These are phyloP conservation scores for Pistacia vera DNA, from an alignment of 345 rosid species.

Conservation along the genomic window DNA sequence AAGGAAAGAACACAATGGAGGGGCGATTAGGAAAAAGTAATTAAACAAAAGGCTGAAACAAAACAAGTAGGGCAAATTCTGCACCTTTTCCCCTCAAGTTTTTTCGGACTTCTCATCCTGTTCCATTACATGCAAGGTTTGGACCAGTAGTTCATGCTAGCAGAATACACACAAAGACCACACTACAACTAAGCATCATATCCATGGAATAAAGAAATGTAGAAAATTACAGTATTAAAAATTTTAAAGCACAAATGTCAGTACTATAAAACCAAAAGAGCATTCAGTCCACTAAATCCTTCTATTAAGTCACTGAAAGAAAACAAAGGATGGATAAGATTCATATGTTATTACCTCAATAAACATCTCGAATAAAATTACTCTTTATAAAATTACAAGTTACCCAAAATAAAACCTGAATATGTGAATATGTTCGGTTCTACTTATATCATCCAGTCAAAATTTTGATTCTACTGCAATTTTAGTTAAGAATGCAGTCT, in stretches of 20 bases:
- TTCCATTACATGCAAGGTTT: not conserved
- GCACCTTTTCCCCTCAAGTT: not conserved
- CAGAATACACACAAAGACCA: not conserved
- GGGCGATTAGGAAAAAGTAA: too few relatives aligned
- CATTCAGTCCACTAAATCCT: not conserved
- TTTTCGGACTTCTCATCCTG: not conserved
- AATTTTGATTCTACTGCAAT: not conserved
- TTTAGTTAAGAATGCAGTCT: not conserved
- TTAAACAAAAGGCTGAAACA: too few relatives aligned
- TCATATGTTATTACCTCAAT: not conserved
- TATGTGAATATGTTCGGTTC: slow-evolving; percentile 1
- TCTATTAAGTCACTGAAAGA: not conserved
- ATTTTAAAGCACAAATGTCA: not conserved
- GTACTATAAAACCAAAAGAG: not conserved
- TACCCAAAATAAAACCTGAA: not conserved
- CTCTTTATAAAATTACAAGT: too few relatives aligned
- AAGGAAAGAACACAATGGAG: not conserved
- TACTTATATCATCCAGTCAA: not conserved
- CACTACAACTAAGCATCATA: not conserved
- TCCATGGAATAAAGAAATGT: not conserved
- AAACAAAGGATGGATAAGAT: not conserved
- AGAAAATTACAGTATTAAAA: not conserved
- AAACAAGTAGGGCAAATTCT: not conserved
- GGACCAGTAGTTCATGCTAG: not conserved
- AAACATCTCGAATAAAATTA: not conserved